Base-by-base conservation (phyloP, 2,329 filamentous ascomycete genomes). In the Fonsecaea erecta region DNA sequence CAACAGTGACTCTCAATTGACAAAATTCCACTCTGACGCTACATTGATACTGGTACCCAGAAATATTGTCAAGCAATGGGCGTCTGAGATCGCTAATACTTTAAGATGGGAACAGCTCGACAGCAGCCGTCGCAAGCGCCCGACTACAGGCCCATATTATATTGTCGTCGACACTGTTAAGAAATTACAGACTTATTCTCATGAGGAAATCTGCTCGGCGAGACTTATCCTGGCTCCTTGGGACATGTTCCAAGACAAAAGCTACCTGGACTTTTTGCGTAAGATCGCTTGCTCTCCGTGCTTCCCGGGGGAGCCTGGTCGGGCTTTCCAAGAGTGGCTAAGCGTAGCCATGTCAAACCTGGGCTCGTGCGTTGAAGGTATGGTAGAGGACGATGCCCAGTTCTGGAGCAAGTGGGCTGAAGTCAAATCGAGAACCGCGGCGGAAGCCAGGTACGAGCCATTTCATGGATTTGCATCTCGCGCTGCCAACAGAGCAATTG, bases 21-120 rank as follows among this genome's bases (percentile, higher is more conserved):
- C 51, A 3, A 59, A 64, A 28, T 35, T 66, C 6, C 14, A 58
- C 6, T 75, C 82, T 0, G 80, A 83, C 16, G 87, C 86, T 3
- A 90, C 87, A 0, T 72, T 90, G 2, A 82, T 90, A 30, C 73
- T 90, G 0, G 84, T 85, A 6, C 87, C 87, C 0, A 66, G 73
- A 0, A 82, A 84, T 55, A 76, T 90, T 4, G 75, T 83, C 1
- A 71, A 77, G 5, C 88, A 90, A 71, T 90, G 88, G 88, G 71
- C 72, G 8, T 71, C 74, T 0, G 87, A 90, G 67, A 80, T 86
- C 14, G 54, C 70, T 1, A 84, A 84, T 57, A 87, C 54, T 34
- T 30, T 67, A 37, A 46, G 34, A 2, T 61, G 53, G 55, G 35
- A 24, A 32, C 35, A 59, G 24, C 51, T 52, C 11, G 18, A n/a